These are phyloP conservation scores for Tetradesmus obliquus DNA, from an alignment of 139 green algal species.

Conservation along the genomic window DNA sequence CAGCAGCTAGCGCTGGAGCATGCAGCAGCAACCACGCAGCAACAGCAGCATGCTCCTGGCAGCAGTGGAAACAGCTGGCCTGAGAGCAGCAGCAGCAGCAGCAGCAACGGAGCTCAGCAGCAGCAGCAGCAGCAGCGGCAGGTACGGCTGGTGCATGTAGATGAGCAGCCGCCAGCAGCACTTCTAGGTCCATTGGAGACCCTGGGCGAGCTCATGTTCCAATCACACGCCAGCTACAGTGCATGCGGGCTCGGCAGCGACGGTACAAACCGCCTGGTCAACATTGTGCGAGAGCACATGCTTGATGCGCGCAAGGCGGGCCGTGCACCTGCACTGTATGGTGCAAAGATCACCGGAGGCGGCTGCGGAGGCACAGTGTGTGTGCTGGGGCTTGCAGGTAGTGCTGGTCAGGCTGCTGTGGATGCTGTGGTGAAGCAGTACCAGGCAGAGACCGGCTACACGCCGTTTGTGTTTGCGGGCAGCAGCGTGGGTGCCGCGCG, in stretches of 20 bases:
- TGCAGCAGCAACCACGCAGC: not conserved
- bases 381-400: constrained; percentile 65
- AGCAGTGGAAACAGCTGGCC: not conserved
- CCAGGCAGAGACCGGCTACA: constrained; percentile 29
- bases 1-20: not conserved
- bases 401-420: constrained; percentile 45
- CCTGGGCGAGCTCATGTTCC: constrained; percentile 94
- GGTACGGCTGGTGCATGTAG: not conserved
- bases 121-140: constrained; percentile 20
- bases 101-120: constrained; percentile 5
- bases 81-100: constrained; percentile 22
- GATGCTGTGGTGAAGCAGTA: constrained; percentile 41
- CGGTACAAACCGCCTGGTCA: constrained; percentile 73
- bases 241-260: constrained; percentile 43
- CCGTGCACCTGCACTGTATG: constrained; percentile 71
- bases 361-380: constrained; percentile 91
- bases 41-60: not conserved
- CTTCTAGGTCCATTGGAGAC: constrained; percentile 45
- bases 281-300: constrained; percentile 72
- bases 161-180: constrained; percentile 1
- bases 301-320: constrained; percentile 33
- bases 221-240: constrained; percentile 83
- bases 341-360: constrained; percentile 96
- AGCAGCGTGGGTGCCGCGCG: constrained; percentile 13
- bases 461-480: constrained; percentile 38